phyloP scores from a whole-genome alignment of 345 rosid genomes.

The Alliaria petiolata region DNA sequence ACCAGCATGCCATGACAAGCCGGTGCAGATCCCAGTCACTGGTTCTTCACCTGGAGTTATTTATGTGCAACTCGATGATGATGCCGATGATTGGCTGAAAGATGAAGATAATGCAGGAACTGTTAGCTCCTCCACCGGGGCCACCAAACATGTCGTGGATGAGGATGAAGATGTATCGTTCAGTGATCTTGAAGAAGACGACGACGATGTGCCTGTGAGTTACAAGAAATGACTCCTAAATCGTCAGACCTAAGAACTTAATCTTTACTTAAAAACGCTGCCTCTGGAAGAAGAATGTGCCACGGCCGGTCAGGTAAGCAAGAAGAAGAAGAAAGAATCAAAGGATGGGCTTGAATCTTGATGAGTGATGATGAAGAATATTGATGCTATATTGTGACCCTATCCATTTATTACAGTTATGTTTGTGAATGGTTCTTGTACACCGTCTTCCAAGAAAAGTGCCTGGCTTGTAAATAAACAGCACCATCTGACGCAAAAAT shows the following conservation, averaged over 20 bases:
- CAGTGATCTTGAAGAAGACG: conserved; percentile 90
- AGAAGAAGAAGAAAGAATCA: conserved; percentile 48
- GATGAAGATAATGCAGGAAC: conserved; percentile 59
- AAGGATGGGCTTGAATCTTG: conserved; percentile 66
- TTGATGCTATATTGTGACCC: conserved; percentile 34
- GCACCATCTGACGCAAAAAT: neutral
- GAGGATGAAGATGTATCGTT: conserved; percentile 90
- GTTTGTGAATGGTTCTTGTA: conserved; percentile 21
- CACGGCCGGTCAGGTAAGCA: conserved; percentile 40
- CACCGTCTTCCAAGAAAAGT: neutral
- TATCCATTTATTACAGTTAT: conserved; percentile 14
- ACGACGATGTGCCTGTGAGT: conserved; percentile 41
- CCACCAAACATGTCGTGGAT: conserved; percentile 41
- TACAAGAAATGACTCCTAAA: conserved; percentile 27
- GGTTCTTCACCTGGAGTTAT: conserved; percentile 33
- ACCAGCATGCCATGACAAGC: neutral
- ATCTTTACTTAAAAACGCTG: neutral
- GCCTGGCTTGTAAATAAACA: conserved; percentile 22
- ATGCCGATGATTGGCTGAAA: conserved; percentile 77
- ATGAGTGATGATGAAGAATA: conserved; percentile 49
- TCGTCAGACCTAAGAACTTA: neutral
- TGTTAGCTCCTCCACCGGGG: conserved; percentile 33
- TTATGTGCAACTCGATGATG: conserved; percentile 38
- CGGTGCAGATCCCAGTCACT: conserved; percentile 31
- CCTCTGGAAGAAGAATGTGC: conserved; percentile 21